These are phyloP conservation scores for Fallopia convolvulus DNA, from an alignment of 148 eudicot genomes.

Conservation along the genomic window DNA sequence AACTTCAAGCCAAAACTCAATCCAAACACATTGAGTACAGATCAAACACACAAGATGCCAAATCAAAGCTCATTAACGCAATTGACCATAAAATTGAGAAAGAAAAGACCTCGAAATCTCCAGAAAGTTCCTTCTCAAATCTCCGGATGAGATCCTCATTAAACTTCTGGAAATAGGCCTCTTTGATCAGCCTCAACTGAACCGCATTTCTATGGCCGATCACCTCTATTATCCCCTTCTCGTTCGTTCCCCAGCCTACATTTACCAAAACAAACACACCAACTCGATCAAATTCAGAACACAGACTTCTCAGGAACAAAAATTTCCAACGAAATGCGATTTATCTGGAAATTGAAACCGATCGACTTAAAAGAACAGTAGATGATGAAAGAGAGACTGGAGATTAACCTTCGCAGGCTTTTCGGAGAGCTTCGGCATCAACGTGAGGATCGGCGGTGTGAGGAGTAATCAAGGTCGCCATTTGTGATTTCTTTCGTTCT, in stretches of 20 bases:
- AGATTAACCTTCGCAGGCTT: constrained; percentile 62
- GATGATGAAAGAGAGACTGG: not conserved
- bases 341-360: not conserved
- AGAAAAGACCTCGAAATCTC: constrained; percentile 51
- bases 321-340: no score
- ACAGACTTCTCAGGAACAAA: no score
- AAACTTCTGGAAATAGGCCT: constrained; percentile 46
- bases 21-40: not conserved
- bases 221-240: constrained; percentile 53
- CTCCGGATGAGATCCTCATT: constrained; percentile 51
- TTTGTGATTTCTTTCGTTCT: constrained; percentile 5
- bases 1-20: not conserved
- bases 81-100: not conserved
- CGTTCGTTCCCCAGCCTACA: constrained; percentile 75
- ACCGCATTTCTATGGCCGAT: constrained; percentile 54
- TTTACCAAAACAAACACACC: not conserved
- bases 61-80: no score
- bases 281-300: not conserved
- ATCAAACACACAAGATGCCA: not conserved
- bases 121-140: constrained; percentile 60
- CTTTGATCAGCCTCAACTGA: constrained; percentile 54
- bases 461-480: constrained; percentile 66
- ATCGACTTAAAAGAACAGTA: not conserved
- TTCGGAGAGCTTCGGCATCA: constrained; percentile 68
- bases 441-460: constrained; percentile 54